Conservation (phyloP, 805 yeast species). For the Cyberlindnera maclurae region DNA sequence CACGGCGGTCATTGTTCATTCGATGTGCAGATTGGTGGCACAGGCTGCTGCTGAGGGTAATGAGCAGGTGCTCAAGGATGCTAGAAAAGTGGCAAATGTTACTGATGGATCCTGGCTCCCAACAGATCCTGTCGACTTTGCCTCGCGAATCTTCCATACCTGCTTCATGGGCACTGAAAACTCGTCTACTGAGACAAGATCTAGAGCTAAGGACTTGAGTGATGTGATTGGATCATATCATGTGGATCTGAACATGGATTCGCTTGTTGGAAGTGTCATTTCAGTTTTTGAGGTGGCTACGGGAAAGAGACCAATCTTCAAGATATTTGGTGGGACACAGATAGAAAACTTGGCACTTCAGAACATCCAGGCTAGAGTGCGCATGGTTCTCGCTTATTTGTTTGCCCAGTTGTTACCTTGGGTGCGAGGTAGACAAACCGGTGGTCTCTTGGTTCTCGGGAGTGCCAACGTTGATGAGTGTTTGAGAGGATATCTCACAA, state of each 20-base stretch:
- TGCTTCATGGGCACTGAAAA: slow-evolving; percentile 95
- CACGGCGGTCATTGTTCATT: slow-evolving; percentile 87
- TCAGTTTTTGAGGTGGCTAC: slow-evolving; percentile 81
- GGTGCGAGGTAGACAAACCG: slow-evolving; percentile 65
- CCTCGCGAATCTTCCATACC: slow-evolving; percentile 74
- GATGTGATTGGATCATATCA: slow-evolving; percentile 79
- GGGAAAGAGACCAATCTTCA: slow-evolving; percentile 81
- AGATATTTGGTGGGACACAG: slow-evolving; percentile 88
- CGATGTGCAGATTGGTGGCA: slow-evolving; percentile 86
- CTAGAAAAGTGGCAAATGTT: slow-evolving; percentile 57
- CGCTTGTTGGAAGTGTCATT: slow-evolving; percentile 66
- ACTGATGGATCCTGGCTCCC: slow-evolving; percentile 55
- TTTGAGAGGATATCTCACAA: slow-evolving; percentile 89
- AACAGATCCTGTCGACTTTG: slow-evolving; percentile 63
- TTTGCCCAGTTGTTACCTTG: slow-evolving; percentile 95
- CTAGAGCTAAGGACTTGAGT: slow-evolving; percentile 74
- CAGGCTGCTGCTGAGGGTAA: slow-evolving; percentile 64
- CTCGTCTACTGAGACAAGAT: slow-evolving; percentile 81
- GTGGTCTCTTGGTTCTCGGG: slow-evolving; percentile 85
- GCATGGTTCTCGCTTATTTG: slow-evolving; percentile 91
- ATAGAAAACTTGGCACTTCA: slow-evolving; percentile 92
- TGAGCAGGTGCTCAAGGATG: slow-evolving; percentile 70
- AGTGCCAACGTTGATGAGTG: slow-evolving; percentile 98
- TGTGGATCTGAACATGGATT: slow-evolving; percentile 87
- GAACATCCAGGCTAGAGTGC: slow-evolving; percentile 89